Conservation (phyloP, 495 filamentous ascomycete species). For the Talaromyces ruber region DNA sequence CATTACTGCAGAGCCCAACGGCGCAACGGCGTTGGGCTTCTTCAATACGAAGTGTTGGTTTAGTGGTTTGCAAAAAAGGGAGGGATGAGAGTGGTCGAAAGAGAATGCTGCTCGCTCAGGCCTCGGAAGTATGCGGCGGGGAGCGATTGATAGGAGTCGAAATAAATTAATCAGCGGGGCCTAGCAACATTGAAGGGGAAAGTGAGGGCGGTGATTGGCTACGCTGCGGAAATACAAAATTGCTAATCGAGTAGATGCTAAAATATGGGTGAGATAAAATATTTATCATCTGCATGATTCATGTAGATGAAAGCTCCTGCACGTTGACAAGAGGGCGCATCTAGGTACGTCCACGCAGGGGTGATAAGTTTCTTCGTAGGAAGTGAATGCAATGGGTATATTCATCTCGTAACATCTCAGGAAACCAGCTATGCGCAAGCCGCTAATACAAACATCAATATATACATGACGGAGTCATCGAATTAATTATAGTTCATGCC, state of each 20-base stretch:
- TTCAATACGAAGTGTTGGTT: background rate
- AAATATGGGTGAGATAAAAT: no score
- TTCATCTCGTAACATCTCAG: background rate
- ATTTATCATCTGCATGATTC: no score
- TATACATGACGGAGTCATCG: background rate
- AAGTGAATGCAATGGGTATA: background rate
- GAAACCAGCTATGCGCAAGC: background rate
- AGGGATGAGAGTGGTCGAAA: background rate
- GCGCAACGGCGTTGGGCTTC: background rate
- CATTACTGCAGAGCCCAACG: conserved; percentile 17
- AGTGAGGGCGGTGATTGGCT: no score
- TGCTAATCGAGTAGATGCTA: background rate
- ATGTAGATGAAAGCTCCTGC: background rate
- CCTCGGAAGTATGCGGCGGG: background rate
- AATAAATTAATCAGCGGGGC: background rate
- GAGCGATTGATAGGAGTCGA: background rate
- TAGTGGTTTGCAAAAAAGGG: background rate
- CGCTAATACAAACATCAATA: background rate
- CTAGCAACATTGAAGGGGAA: background rate
- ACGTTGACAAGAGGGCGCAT: background rate
- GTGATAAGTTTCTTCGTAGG: background rate
- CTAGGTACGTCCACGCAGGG: no score
- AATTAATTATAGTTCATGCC: background rate
- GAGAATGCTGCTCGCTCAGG: background rate
- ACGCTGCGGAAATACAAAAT: no score